Base-by-base conservation (phyloP, 108 stramenopile genomes). In the Nitzschia sp. region DNA sequence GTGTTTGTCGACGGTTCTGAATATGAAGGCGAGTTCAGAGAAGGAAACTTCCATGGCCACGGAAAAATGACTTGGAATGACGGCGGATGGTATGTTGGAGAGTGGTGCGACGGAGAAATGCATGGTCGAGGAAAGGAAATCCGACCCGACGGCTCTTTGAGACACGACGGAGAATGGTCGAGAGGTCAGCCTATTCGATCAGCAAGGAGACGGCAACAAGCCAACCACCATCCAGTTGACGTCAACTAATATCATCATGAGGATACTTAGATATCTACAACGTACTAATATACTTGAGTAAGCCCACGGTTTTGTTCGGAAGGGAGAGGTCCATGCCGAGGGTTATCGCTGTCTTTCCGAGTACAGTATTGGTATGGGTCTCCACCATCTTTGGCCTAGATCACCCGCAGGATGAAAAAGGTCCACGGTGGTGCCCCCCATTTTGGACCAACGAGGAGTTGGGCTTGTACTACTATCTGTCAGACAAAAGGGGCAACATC, bases 41-140 rank as follows among this genome's bases (percentile, higher is more conserved):
- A 84, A 66, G 78, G 78, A 40, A 75, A 76, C 41, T 84, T 84
- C 50, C 77, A 77, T 64, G 80, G 80, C 20, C 62, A 70, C 29
- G 80, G 80, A 41, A 75, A 73, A 70, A 79, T 81, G 77, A 70
- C 73, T 24, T 80, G 80, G 79, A 76, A 73, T 61, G 83, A 84
- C 53, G 83, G 83, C 44, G 83, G 83, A 3, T 80, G 80, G 79
- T 58, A 58, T 41, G 74, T 75, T 8, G 83, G 83, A 3, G 72
- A 84, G 53, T 84, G 83, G 83, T 70, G 69, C 37, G 67, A 84
- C 52, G 83, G 83, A 38, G 77, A 84, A 65, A 84, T 80, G 83
- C 72, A 84, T 50, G 83, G 83, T 3, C 24, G 42, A 11, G 83
- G 83, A 7, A 84, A 75, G 51, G 80, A 80, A 46, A 57, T 84